phyloP scores from a whole-genome alignment of 164 flowering plant species.

The Santalum album region DNA sequence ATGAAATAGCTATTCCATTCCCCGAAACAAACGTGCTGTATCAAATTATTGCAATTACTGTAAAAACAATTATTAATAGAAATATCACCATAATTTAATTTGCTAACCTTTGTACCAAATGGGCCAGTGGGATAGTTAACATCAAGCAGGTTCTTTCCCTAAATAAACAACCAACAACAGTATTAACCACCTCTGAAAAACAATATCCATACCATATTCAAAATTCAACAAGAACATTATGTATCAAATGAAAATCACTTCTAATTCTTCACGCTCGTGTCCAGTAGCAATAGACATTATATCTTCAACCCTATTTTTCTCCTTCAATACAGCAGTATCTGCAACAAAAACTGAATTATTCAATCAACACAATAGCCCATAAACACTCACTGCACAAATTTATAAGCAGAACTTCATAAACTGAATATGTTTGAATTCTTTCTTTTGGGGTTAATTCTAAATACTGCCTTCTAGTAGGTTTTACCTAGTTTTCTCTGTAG shows the following conservation, averaged over 20 bases:
- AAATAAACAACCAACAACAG: constrained; percentile 6
- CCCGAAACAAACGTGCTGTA: too few relatives aligned
- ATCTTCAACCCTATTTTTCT: constrained; percentile 68
- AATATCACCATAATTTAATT: neutral
- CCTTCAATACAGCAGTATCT: constrained; percentile 15
- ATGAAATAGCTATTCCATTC: too few relatives aligned
- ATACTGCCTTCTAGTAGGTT: too few relatives aligned
- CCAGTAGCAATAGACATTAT: constrained; percentile 94
- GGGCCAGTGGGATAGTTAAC: constrained; percentile 66
- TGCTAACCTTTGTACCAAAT: constrained; percentile 88
- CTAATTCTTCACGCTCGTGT: constrained; percentile 88
- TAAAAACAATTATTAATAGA: neutral
- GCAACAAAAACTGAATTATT: constrained; percentile 8
- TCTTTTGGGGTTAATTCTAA: too few relatives aligned
- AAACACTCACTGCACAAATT: too few relatives aligned
- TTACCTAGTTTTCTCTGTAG: too few relatives aligned
- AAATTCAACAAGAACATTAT: neutral
- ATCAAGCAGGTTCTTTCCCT: constrained; percentile 59
- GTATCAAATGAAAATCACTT: constrained; percentile 26
- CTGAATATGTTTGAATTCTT: too few relatives aligned
- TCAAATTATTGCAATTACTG: neutral
- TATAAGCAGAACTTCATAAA: too few relatives aligned
- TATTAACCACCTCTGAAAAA: neutral
- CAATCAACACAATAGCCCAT: too few relatives aligned
- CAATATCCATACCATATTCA: neutral